Evolutionary conservation across 1,139 yeast genomes (phyloP), one percentile per base, ranked within the genome.

Genomic region (Debaryomycetaceae sp.): DNA sequence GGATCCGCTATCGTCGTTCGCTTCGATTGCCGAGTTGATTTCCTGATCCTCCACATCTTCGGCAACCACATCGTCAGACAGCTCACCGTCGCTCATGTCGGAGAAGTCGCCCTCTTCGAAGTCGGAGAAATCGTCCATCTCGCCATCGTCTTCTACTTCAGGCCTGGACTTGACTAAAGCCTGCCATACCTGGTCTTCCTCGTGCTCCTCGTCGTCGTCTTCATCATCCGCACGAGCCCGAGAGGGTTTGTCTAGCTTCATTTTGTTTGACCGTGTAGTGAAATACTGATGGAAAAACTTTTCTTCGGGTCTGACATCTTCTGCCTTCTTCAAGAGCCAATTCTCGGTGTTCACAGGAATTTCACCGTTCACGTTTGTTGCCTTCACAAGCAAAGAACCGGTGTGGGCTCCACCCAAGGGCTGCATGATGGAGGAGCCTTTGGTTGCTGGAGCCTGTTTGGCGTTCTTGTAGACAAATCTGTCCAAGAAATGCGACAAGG

Each of bases 391-490:
- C 47, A 87, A 70, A 1, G 84, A 72, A 6, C 87, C 89, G n/a
- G 90, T 84, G 49, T 85, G 89, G 1, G 84, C 80, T 47, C 98
- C 98, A 41, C 97, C 95, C 51, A 95, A 75, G 42, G 99, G 98
- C 72, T 93, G 99, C 98, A 95, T 95, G 62, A 93, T 91, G 41
- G 97, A 88, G 4, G 86, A 75, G 58, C 98, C 98, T 61, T 87
- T 84, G 34, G 84, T 72, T 38, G 54, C 53, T 22, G 83, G 75
- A 66, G 85, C 87, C 58, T 83, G 86, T 68, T 88, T 89, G 43
- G 97, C 90, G 62, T 90, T 90, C 68, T 88, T 86, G 71, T 93
- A 93, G 35, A 95, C 97, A 69, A 95, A 93, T 64, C 96, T 81
- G 66, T 93, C 97, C 69, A 93, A 76, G 78, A 93, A 93, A 65